Percentiles rank a stretch among this genome's conserved stretches.
These are phyloP conservation scores for Daldinia concentrica DNA, from an alignment of 495 filamentous ascomycete species.

Conservation along the genomic window DNA sequence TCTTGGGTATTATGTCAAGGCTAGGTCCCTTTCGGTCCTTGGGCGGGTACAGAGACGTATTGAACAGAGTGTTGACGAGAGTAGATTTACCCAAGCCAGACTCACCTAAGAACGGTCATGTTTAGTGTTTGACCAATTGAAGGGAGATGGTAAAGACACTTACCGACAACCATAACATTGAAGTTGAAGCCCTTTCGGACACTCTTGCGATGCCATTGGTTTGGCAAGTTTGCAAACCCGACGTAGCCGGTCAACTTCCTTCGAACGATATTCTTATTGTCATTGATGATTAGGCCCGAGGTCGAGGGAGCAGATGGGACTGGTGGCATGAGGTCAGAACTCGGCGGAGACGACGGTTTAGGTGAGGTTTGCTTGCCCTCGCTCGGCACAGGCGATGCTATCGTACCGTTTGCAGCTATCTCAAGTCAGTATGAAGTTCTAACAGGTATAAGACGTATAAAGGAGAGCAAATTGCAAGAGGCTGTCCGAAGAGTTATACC, in stretches of 20 bases:
- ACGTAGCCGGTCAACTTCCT: slow-evolving; percentile 98
- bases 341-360: slow-evolving; percentile 55
- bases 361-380: slow-evolving; percentile 59
- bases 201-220: slow-evolving; percentile 99
- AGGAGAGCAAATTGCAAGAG: slow-evolving; percentile 38
- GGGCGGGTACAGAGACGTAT: slow-evolving; percentile 97
- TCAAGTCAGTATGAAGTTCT: slow-evolving; percentile 43
- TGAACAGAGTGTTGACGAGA: slow-evolving; percentile 98
- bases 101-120: slow-evolving; percentile 73
- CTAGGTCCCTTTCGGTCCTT: slow-evolving; percentile 97
- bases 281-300: slow-evolving; percentile 62
- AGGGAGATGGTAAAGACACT: slow-evolving; percentile 40
- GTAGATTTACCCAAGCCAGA: slow-evolving; percentile 99
- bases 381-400: slow-evolving; percentile 66
- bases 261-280: slow-evolving; percentile 97
- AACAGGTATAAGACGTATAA: slow-evolving; percentile 15
- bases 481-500: slow-evolving; percentile 50
- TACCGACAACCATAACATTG: slow-evolving; percentile 99
- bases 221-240: slow-evolving; percentile 97
- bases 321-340: slow-evolving; percentile 79
- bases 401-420: slow-evolving; percentile 66
- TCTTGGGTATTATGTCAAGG: slow-evolving; percentile 98
- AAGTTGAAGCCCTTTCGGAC: slow-evolving; percentile 99
- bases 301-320: slow-evolving; percentile 63
- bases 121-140: slow-evolving; percentile 23